phyloP scores from a whole-genome alignment of 192 early-diverging fungal species.

The Mortierella alpina region DNA sequence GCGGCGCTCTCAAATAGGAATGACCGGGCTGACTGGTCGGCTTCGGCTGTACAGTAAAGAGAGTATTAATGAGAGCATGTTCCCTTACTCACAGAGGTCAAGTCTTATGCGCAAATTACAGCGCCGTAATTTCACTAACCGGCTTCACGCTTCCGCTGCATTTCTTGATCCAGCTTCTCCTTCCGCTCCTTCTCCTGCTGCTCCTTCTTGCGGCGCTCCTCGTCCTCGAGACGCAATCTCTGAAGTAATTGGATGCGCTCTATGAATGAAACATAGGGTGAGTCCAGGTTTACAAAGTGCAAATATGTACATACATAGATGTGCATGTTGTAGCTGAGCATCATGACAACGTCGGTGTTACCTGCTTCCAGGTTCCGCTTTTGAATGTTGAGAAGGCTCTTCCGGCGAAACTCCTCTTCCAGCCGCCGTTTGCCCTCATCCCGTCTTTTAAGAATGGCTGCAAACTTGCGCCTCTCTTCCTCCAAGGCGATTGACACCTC shows the following conservation, averaged over 20 bases:
- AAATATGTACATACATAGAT: background rate
- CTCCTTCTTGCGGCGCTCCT: slow-evolving; percentile 27
- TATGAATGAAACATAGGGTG: background rate
- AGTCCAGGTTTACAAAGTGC: background rate
- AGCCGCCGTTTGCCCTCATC: slow-evolving; percentile 2
- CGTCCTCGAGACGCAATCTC: slow-evolving; percentile 30
- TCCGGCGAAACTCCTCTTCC: slow-evolving; percentile 12
- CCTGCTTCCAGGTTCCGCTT: slow-evolving; percentile 36
- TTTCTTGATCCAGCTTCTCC: slow-evolving; percentile 29
- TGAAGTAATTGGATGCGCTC: slow-evolving; percentile 35
- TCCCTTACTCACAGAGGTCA: background rate
- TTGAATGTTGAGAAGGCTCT: slow-evolving; percentile 11
- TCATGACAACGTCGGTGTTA: background rate
- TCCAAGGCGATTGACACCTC: background rate
- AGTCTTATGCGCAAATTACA: background rate
- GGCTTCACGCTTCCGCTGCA: slow-evolving; percentile 29
- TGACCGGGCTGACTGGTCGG: slow-evolving; percentile 30
- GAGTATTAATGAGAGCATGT: background rate
- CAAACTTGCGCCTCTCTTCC: slow-evolving; percentile 23
- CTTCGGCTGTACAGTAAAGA: slow-evolving; percentile 13
- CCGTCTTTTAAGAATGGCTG: slow-evolving; percentile 10
- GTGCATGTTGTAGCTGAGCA: background rate
- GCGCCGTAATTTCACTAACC: slow-evolving; percentile 3
- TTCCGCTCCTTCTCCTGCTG: slow-evolving; percentile 22
- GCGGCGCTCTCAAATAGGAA: slow-evolving; percentile 21